Base-by-base conservation (phyloP, 148 eudicot genomes). In the Silene conica region DNA sequence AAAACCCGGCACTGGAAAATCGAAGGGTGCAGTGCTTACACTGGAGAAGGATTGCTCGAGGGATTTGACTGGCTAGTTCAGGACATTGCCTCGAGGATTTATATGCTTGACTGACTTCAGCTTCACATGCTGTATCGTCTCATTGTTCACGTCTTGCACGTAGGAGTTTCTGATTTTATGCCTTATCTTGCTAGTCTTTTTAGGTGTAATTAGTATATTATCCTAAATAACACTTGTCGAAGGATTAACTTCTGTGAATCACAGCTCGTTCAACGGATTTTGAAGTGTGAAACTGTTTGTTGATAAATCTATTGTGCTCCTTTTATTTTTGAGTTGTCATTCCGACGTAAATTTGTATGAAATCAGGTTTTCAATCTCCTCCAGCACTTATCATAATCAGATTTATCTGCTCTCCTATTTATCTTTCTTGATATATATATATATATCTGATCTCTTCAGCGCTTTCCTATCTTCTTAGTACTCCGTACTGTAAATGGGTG, bases 11-110 rank as follows among this genome's bases (percentile, higher is more conserved):
- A 95, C 86, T 95, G 99, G 97, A 77, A 83, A 73, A 95, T 95
- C 41, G 88, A 86, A 74, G 99, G 99, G 18, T 95, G 99, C 63
- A 88, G 97, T 73, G 99, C 99, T 52, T 92, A 88, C 87, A 95
- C 96, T 1, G 99, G 99, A 43, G 90, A 87, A 9, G 99, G 97
- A 14, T 80, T 95, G 70, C 90, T 92, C 0, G 90, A 92, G 65
- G 98, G 98, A 59, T 92, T 90, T 69, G 92, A 92, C 82, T 95
- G 98, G 98, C 80, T 93, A 85, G 92, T 93, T 81, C 98, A 93
- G 67, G 98, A 93, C 77, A 84, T 91, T 60, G 98, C 98, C 74
- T 93, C 97, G 8, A 84, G 98, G 63, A 91, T 93, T 58, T 93
- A 93, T 78, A 77, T 91, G 86, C 98, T 93, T 26, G 98, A 91